These are phyloP conservation scores for Gracilaria caudata DNA, from an alignment of 23 red algal genomes.

Conservation along the genomic window DNA sequence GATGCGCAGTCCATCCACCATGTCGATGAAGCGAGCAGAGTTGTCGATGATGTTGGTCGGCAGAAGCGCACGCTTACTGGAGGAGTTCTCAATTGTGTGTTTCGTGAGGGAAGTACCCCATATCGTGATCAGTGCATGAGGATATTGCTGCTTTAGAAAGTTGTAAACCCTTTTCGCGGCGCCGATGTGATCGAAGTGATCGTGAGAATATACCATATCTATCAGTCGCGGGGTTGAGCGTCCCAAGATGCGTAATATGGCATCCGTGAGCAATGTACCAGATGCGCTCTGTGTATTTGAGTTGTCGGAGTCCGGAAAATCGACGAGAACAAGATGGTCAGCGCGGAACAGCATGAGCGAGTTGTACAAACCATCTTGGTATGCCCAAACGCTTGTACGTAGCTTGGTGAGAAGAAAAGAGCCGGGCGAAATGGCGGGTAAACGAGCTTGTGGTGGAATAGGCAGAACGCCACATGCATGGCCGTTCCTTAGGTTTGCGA, in stretches of 20 bases:
- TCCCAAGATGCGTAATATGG: constrained; percentile 7
- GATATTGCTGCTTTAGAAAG: neutral
- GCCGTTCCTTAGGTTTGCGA: too few relatives aligned
- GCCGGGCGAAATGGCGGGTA: too few relatives aligned
- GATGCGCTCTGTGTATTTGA: too few relatives aligned
- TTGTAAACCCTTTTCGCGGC: neutral
- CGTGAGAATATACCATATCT: constrained; percentile 54
- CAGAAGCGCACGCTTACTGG: neutral
- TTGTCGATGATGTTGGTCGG: neutral
- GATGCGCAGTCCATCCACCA: neutral
- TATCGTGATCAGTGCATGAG: neutral
- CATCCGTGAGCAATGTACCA: neutral
- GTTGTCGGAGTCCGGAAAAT: neutral
- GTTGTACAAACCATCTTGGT: constrained; percentile 17
- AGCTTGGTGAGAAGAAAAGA: neutral
- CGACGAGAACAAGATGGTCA: neutral
- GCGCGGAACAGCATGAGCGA: constrained; percentile 2
- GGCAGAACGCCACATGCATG: too few relatives aligned
- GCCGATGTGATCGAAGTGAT: constrained; percentile 64
- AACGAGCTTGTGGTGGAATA: too few relatives aligned
- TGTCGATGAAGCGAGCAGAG: neutral
- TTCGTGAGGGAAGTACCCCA: constrained; percentile 35
- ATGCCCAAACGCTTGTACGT: constrained; percentile 14
- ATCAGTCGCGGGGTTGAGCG: constrained; percentile 1
- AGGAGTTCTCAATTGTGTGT: constrained; percentile 1